Percentiles rank a stretch among this genome's conserved stretches.
phyloP scores from a whole-genome alignment of 257 asterid species.

The Ophiorrhiza pumila region DNA sequence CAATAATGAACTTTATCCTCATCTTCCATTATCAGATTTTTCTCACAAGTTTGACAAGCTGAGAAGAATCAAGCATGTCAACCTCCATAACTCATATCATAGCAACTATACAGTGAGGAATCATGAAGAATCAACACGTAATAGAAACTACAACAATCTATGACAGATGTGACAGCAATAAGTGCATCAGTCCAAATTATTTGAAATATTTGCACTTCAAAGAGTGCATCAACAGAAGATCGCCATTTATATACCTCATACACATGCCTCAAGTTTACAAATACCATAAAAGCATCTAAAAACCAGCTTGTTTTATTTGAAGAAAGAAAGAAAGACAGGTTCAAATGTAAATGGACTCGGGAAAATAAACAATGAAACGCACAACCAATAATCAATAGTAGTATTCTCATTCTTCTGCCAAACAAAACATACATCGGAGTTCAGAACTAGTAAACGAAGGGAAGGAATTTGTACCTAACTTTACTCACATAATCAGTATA shows the following conservation, averaged over 20 bases:
- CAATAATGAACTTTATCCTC: neutral
- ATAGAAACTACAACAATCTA: neutral
- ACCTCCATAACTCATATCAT: neutral
- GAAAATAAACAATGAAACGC: neutral
- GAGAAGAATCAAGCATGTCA: neutral
- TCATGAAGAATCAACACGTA: neutral
- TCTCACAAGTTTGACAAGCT: neutral
- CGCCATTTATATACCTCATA: neutral
- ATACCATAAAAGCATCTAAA: neutral
- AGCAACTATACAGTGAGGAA: neutral
- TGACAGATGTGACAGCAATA: neutral
- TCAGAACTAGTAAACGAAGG: slow-evolving; percentile 66
- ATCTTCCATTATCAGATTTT: neutral
- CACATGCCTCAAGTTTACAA: neutral
- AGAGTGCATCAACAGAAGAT: neutral
- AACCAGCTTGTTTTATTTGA: neutral
- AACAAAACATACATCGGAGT: slow-evolving; percentile 7
- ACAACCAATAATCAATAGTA: neutral
- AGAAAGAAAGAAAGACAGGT: neutral
- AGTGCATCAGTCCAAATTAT: neutral
- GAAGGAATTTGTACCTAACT: slow-evolving; percentile 75
- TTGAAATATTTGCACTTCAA: neutral
- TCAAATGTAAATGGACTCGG: slow-evolving; percentile 1
- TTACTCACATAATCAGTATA: slow-evolving; percentile 55
- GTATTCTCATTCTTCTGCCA: slow-evolving; percentile 5